Conservation (phyloP, 768 basidiomycete species). For the Pulveroboletus sp. region DNA sequence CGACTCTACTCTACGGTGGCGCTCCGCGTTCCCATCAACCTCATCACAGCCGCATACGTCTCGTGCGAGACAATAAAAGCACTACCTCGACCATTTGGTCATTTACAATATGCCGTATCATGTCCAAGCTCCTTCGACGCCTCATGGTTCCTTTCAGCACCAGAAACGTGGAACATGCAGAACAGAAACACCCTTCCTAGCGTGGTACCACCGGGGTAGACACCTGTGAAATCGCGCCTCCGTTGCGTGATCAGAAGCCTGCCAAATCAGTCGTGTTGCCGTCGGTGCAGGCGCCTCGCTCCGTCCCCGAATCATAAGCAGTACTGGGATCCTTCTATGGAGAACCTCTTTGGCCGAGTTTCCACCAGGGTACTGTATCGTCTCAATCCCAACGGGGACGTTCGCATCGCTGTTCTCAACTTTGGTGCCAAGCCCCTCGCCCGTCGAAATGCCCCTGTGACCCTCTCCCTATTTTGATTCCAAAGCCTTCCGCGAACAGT, state of each 20-base stretch:
- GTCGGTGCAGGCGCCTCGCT: slow-evolving; percentile 65
- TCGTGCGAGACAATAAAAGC: too few relatives aligned
- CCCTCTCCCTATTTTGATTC: slow-evolving; percentile 97
- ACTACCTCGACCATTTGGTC: too few relatives aligned
- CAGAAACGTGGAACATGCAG: too few relatives aligned
- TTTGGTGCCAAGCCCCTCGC: slow-evolving; percentile 95
- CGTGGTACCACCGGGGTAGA: slow-evolving; percentile 97
- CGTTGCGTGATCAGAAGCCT: slow-evolving; percentile 94
- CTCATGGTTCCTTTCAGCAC: too few relatives aligned
- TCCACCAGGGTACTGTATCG: slow-evolving; percentile 83
- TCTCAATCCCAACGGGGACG: slow-evolving; percentile 81
- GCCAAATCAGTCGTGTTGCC: slow-evolving; percentile 89
- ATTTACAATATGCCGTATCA: too few relatives aligned
- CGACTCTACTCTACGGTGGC: too few relatives aligned
- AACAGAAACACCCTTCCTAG: too few relatives aligned
- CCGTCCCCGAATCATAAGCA: slow-evolving; percentile 60
- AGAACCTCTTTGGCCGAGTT: slow-evolving; percentile 92
- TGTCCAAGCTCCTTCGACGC: too few relatives aligned
- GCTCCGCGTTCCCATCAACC: too few relatives aligned
- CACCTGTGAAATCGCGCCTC: slow-evolving; percentile 90
- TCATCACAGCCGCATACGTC: too few relatives aligned
- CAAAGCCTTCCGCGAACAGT: slow-evolving; percentile 84
- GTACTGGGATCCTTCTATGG: slow-evolving; percentile 89
- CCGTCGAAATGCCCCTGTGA: slow-evolving; percentile 86
- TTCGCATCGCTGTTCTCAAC: slow-evolving; percentile 93